Evolutionary conservation across 208 protist genomes (phyloP), one percentile per base, ranked within the genome.

Genomic region (Leptomonas pyrrhocoris): DNA sequence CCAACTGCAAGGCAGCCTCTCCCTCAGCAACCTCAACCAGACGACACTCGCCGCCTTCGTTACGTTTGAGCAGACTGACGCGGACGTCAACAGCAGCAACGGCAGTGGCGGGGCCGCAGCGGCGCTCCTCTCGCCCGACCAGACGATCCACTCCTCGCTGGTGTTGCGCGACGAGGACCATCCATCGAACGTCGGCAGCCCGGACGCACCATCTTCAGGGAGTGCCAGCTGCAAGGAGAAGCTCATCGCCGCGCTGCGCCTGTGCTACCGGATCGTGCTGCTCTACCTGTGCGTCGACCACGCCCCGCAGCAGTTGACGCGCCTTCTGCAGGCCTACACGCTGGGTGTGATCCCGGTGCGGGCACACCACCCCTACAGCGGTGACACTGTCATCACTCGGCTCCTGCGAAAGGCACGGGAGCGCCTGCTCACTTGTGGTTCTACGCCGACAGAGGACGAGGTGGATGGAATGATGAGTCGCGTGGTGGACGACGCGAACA

Each of bases 181-280:
- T 48, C 61, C 61, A 2, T 23, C 57, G 1, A 57, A 43, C 36
- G 43, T 56, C 15, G 2, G 15, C 13, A 50, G 1, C n/a, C 15
- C 21, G 36, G 27, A 42, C 42, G 30, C 2, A n/a, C 28, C 36
- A 9, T 1, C 13, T 13, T 12, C 36, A 31, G 7, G 13, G 21
- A 27, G 30, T 18, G n/a, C 25, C 1, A 19, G 12, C 61, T 67
- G 30, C 48, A 31, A 38, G 6, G 36, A 31, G 42, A 55, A 46
- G 19, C 56, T 77, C 16, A 54, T 62, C 28, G 50, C 58, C 31
- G 55, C 64, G 19, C 72, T 77, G 57, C 56, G 72, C 12, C 50
- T 77, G 12, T 77, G 72, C 57, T 77, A 77, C 50, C 64, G 72
- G 21, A 64, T 72, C 25, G 72, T 77, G 31, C 64, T 77, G 12